Conservation (phyloP, 1,284 basidiomycete genomes). For the Pseudozyma sp. region DNA sequence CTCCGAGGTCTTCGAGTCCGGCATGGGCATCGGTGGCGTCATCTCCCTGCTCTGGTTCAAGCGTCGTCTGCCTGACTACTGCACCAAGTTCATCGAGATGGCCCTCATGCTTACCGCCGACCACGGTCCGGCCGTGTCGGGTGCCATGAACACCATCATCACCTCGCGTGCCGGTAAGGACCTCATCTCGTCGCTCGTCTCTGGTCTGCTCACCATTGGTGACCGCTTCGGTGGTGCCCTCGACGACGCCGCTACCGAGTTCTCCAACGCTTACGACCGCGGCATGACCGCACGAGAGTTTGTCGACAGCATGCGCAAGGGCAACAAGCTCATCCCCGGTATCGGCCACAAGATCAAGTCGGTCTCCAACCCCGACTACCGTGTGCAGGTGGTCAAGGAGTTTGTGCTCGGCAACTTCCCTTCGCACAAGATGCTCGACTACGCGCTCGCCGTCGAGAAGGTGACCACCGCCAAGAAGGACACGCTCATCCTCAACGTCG, state of each 20-base stretch:
- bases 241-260: conserved; percentile 95
- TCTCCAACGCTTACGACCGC: conserved; percentile 81
- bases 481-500: conserved; percentile 77
- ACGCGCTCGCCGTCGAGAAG: conserved; percentile 97
- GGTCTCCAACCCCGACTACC: conserved; percentile 70
- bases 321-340: conserved; percentile 96
- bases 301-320: conserved; percentile 93
- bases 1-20: conserved; percentile 81
- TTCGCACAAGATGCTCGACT: conserved; percentile 80
- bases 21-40: conserved; percentile 89
- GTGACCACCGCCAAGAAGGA: conserved; percentile 98
- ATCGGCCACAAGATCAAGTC: conserved; percentile 99
- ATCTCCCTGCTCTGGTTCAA: conserved; percentile 98
- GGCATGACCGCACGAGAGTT: conserved; percentile 96
- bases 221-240: conserved; percentile 99
- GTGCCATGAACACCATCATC: conserved; percentile 99
- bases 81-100: conserved; percentile 87
- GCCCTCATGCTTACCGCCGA: conserved; percentile 98
- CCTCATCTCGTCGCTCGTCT: conserved; percentile 93
- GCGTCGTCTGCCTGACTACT: conserved; percentile 74
- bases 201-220: conserved; percentile 96
- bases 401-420: conserved; percentile 97
- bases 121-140: conserved; percentile 77
- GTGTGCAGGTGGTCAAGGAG: conserved; percentile 97
- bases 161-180: conserved; percentile 99